Evolutionary conservation across 805 yeast species (phyloP), one percentile per base, ranked within the genome.

Genomic region (Metschnikowia cerradonensis): DNA sequence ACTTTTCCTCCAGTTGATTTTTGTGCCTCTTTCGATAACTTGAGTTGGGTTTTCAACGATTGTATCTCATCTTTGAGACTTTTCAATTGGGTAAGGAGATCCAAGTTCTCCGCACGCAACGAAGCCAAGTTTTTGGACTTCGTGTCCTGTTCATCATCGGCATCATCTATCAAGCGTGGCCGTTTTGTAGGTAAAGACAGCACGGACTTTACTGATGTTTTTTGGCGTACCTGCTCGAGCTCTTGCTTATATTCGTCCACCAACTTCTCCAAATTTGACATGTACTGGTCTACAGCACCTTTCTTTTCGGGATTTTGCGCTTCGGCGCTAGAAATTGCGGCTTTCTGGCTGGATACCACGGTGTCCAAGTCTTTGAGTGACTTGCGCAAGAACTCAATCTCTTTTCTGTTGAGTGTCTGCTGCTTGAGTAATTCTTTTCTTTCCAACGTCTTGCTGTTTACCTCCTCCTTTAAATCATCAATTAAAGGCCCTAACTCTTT

Each of bases 231-330:
- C 19, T 67, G 71, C 36, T 73, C 72, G 2, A 82, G 67, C 56
- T 82, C 82, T 14, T 59, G 59, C 57, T 81, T 83, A 57, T 84
- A 82, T 3, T 78, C 81, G 40, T 78, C 83, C 1, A 84, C 75
- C 30, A 85, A 60, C 40, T 66, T 66, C 51, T 77, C 81, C 26
- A 81, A 66, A 48, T 70, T 72, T 1, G 68, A 57, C 48, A 73
- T 57, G 54, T 73, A 72, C 48, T 71, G 69, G 40, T 67, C 66
- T 30, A 71, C 67, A 2, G 72, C 63, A 35, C 62, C 61, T 19
- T 47, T 71, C 55, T 41, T 64, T 43, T 48, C 56, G 26, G 42
- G 54, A 6, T 50, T 49, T 41, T 40, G 44, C 7, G 37, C 19
- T n/a, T 45, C 52, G 8, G 52, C 31, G 38, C 61, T 57, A 11